A percentile compares a stretch with the other conserved stretches of the same genome.
Conservation (phyloP, 345 rosid genomes). For the Excoecaria cochinchinensis region DNA sequence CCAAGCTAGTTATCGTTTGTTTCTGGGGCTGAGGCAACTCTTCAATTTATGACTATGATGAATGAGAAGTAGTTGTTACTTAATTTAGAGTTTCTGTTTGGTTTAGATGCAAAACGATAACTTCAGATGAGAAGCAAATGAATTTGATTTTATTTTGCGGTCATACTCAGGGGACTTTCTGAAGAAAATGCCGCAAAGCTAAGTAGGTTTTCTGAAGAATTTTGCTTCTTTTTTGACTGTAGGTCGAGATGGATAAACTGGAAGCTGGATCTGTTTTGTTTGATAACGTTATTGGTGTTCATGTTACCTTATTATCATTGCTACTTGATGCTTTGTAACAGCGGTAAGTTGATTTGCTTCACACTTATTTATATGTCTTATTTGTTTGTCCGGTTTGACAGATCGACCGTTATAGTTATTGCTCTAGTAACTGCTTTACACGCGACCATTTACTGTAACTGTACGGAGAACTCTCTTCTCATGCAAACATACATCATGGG, state of each 20-base stretch:
- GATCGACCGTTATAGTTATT: not conserved
- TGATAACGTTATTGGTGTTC: conserved; percentile 87
- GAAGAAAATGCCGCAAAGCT: not conserved
- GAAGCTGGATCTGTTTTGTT: conserved; percentile 92
- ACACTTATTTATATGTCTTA: not conserved
- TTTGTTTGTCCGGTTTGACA: not conserved
- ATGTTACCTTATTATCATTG: conserved; percentile 96
- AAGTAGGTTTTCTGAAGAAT: not conserved
- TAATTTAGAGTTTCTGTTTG: not conserved
- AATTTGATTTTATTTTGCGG: not conserved
- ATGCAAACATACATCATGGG: not conserved
- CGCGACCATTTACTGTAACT: not conserved
- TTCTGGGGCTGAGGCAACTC: not conserved
- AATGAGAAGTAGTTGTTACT: not conserved
- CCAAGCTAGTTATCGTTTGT: not conserved
- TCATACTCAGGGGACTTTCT: not conserved
- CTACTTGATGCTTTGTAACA: conserved; percentile 91
- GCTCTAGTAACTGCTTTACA: not conserved
- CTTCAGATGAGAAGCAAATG: not conserved
- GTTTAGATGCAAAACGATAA: not conserved
- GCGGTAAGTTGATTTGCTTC: conserved; percentile 46
- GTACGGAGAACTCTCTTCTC: not conserved
- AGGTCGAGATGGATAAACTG: conserved; percentile 96
- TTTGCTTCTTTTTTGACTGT: conserved; percentile 13
- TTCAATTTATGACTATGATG: not conserved